phyloP scores from a whole-genome alignment of 2,329 filamentous ascomycete genomes.

The Geoglossum cookeanum region DNA sequence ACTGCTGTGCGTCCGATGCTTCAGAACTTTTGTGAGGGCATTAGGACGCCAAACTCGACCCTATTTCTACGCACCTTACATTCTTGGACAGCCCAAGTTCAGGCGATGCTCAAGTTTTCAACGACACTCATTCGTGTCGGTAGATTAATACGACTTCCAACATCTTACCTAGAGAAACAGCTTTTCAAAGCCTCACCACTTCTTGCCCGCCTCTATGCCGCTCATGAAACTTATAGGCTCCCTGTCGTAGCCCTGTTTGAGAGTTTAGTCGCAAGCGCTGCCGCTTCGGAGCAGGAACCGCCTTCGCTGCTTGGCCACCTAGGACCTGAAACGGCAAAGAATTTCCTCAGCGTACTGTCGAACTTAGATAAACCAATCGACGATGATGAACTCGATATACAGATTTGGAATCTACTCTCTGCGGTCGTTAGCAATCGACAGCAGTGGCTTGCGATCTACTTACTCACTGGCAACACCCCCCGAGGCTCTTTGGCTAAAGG shows the following conservation, averaged over 20 bases:
- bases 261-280: constrained; percentile 50
- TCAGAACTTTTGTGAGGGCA: constrained; percentile 44
- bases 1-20: constrained; percentile 62
- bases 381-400: constrained; percentile 41
- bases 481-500: constrained; percentile 47
- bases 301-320: constrained; percentile 88
- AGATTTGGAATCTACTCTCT: constrained; percentile 72
- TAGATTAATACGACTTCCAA: constrained; percentile 40
- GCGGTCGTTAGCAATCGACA: constrained; percentile 76
- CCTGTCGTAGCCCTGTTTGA: constrained; percentile 52
- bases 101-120: constrained; percentile 44
- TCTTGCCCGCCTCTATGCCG: constrained; percentile 56
- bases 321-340: constrained; percentile 61
- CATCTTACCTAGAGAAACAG: constrained; percentile 51
- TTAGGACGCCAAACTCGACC: constrained; percentile 40
- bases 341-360: constrained; percentile 63
- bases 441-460: constrained; percentile 87
- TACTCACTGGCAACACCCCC: constrained; percentile 75
- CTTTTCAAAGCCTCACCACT: constrained; percentile 66
- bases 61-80: constrained; percentile 36
- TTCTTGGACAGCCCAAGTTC: constrained; percentile 42
- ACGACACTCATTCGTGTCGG: constrained; percentile 53
- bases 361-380: constrained; percentile 58
- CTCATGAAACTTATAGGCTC: constrained; percentile 44
- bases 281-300: constrained; percentile 49